Conservation (phyloP, 2,329 filamentous ascomycete genomes). For the Aspergillus caelatus region DNA sequence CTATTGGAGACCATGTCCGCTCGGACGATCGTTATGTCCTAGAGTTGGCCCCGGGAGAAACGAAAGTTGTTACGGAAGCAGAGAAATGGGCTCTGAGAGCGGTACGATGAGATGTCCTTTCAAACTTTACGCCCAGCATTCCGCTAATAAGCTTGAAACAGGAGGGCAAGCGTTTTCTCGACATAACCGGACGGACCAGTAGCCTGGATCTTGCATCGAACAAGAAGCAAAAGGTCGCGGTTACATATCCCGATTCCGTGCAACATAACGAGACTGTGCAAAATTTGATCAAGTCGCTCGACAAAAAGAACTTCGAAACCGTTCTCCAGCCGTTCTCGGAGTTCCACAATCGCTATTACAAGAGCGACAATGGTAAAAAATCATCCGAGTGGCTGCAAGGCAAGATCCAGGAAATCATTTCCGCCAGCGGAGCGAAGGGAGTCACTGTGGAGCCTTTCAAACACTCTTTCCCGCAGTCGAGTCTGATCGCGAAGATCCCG, state of each 20-base stretch:
- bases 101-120: neutral
- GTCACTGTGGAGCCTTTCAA: slow-evolving; percentile 6
- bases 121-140: neutral
- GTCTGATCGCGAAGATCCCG: slow-evolving; percentile 1
- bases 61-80: slow-evolving; percentile 5
- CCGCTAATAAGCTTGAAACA: neutral
- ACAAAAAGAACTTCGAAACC: slow-evolving; percentile 3
- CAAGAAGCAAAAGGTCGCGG: neutral
- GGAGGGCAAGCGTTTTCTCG: slow-evolving; percentile 8
- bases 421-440: neutral
- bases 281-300: neutral
- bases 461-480: slow-evolving; percentile 3
- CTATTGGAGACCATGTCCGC: neutral
- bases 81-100: slow-evolving; percentile 9
- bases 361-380: slow-evolving; percentile 3
- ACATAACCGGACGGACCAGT: neutral
- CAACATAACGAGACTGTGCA: slow-evolving; percentile 3
- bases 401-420: neutral
- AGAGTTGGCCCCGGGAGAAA: neutral
- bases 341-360: slow-evolving; percentile 8
- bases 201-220: neutral
- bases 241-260: neutral
- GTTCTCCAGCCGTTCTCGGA: slow-evolving; percentile 5
- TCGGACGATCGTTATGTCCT: neutral
- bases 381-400: slow-evolving; percentile 7